phyloP scores from a whole-genome alignment of 805 yeast species.

The Alloascoidea hylecoeti region DNA sequence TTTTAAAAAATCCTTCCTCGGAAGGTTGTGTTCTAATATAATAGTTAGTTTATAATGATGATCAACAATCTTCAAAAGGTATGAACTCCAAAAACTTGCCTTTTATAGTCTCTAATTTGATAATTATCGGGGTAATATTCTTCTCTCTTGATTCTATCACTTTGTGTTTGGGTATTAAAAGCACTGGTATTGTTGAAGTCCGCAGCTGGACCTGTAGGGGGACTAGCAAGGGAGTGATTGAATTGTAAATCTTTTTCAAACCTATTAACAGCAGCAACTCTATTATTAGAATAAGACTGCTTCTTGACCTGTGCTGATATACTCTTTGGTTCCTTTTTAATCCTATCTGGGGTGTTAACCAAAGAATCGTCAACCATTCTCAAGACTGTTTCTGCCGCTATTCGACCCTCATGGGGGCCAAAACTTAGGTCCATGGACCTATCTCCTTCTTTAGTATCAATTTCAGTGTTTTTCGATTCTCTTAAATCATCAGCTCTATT shows the following conservation, averaged over 20 bases:
- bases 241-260: no score
- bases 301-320: no score
- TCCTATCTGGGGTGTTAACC: constrained; percentile 17
- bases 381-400: constrained; percentile 10
- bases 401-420: constrained; percentile 1
- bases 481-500: constrained; percentile 14
- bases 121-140: not conserved
- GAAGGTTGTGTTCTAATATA: not conserved
- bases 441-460: not conserved
- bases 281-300: no score
- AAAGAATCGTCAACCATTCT: constrained; percentile 20
- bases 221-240: no score
- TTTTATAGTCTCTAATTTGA: not conserved
- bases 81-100: no score
- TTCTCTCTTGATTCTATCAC: not conserved
- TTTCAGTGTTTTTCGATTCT: not conserved
- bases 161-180: no score
- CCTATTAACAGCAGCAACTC: no score
- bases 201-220: no score
- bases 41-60: no score
- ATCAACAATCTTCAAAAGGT: no score
- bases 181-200: no score
- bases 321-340: not conserved
- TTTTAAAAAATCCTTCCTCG: not conserved
- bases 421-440: not conserved